Evolutionary conservation across 1,284 basidiomycete species (phyloP).

Genomic region (Naganishia cerealis): DNA sequence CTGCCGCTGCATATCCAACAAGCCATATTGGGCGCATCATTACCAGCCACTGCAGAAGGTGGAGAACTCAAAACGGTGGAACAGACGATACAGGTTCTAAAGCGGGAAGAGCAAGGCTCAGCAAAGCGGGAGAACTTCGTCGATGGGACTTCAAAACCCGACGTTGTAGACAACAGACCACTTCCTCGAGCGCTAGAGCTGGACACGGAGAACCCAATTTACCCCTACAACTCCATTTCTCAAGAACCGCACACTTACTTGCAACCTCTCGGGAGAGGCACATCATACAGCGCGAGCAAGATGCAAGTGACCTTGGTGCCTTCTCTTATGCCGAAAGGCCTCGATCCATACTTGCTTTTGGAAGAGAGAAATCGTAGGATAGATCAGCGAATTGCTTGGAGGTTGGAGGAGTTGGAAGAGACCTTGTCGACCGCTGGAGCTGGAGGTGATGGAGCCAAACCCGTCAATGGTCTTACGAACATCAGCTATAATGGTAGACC

Average conservation of each 20-base stretch:
- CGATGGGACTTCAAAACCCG: constrained; percentile 34
- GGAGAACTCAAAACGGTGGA: constrained; percentile 63
- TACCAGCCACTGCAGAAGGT: constrained; percentile 36
- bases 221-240: constrained; percentile 90
- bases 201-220: constrained; percentile 75
- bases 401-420: constrained; percentile 82
- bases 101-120: constrained; percentile 43
- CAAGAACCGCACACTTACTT: constrained; percentile 72
- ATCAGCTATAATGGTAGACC: constrained; percentile 49
- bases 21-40: constrained; percentile 60
- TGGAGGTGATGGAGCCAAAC: constrained; percentile 62
- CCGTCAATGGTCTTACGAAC: constrained; percentile 57
- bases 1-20: constrained; percentile 77
- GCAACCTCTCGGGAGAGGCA: constrained; percentile 62
- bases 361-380: constrained; percentile 89
- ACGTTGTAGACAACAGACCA: constrained; percentile 41
- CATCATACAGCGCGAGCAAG: constrained; percentile 52
- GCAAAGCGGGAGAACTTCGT: constrained; percentile 22
- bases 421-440: constrained; percentile 75
- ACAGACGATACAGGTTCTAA: constrained; percentile 71
- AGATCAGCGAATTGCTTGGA: constrained; percentile 83
- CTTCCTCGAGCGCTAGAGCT: constrained; percentile 65
- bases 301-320: constrained; percentile 78
- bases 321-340: constrained; percentile 84
- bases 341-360: constrained; percentile 86